phyloP scores from a whole-genome alignment of 495 filamentous ascomycete genomes.

The Hapsidospora chrysogenum region DNA sequence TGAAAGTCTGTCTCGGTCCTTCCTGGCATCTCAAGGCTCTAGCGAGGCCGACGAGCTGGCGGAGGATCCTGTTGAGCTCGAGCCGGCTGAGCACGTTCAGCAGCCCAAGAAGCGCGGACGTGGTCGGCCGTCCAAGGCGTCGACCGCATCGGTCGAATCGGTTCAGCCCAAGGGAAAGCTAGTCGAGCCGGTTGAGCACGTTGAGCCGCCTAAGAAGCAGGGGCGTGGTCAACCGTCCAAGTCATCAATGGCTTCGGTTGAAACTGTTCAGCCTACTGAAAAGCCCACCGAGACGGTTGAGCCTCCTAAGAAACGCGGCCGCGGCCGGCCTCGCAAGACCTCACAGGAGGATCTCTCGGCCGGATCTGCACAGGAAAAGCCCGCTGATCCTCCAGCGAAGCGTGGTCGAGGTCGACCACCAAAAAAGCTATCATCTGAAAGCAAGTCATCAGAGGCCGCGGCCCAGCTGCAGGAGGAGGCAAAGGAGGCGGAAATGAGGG shows the following conservation, averaged over 20 bases:
- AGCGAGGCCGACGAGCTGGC: not conserved
- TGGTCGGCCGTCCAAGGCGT: conserved; percentile 15
- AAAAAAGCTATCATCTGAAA: conserved; percentile 3
- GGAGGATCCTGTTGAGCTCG: conserved; percentile 1
- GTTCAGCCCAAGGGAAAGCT: not conserved
- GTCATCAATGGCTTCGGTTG: too few species aligned
- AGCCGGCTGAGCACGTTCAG: conserved; percentile 16
- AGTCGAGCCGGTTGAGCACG: not conserved
- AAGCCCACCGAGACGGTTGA: not conserved
- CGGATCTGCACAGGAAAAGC: conserved; percentile 1
- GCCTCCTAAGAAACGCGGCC: conserved; percentile 1
- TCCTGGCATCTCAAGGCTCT: not conserved
- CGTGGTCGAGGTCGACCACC: conserved; percentile 1
- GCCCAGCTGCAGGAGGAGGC: not conserved
- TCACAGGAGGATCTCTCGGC: conserved; percentile 6
- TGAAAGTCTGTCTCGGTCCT: not conserved
- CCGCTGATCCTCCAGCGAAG: not conserved
- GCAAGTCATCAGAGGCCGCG: not conserved
- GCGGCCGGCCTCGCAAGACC: conserved; percentile 4
- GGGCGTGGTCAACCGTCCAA: not conserved
- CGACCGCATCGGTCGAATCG: conserved; percentile 5
- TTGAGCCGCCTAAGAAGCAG: not conserved
- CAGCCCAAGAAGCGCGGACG: conserved; percentile 6
- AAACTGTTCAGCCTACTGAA: too few species aligned
- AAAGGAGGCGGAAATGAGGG: conserved; percentile 3